phyloP scores from a whole-genome alignment of 768 basidiomycete species.

The Russula sp. region DNA sequence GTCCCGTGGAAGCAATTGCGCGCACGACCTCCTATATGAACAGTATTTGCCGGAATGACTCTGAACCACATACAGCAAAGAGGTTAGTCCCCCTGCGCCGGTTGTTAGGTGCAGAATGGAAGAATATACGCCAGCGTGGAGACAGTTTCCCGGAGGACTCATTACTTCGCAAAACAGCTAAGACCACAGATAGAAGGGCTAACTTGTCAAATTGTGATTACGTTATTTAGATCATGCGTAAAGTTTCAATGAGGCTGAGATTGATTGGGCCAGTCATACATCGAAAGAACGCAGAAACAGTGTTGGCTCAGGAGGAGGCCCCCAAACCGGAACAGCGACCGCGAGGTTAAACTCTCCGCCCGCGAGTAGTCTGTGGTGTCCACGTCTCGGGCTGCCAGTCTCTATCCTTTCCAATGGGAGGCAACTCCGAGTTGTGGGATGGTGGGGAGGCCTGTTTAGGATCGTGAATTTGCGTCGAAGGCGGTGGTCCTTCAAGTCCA shows the following conservation, averaged over 20 bases:
- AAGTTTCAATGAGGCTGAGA: background rate
- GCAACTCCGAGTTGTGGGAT: background rate
- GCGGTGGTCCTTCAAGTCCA: background rate
- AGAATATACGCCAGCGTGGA: background rate
- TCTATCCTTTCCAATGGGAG: slow-evolving; percentile 2
- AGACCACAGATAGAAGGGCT: background rate
- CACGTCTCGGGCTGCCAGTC: slow-evolving; percentile 21
- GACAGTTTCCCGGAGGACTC: background rate
- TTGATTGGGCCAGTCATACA: background rate
- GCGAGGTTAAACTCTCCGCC: background rate
- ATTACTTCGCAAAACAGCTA: background rate
- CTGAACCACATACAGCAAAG: background rate
- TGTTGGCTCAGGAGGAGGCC: background rate
- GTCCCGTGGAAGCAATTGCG: background rate
- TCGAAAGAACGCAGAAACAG: background rate
- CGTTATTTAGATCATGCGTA: background rate
- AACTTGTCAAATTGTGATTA: background rate
- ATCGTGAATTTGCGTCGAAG: background rate
- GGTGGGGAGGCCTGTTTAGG: background rate
- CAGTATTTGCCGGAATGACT: background rate
- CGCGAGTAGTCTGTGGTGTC: slow-evolving; percentile 4
- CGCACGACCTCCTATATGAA: background rate
- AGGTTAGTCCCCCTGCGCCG: background rate
- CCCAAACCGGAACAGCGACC: background rate
- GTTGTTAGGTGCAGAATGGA: background rate